Conservation (phyloP, 1,284 basidiomycete species). For the Earliella scabrosa region DNA sequence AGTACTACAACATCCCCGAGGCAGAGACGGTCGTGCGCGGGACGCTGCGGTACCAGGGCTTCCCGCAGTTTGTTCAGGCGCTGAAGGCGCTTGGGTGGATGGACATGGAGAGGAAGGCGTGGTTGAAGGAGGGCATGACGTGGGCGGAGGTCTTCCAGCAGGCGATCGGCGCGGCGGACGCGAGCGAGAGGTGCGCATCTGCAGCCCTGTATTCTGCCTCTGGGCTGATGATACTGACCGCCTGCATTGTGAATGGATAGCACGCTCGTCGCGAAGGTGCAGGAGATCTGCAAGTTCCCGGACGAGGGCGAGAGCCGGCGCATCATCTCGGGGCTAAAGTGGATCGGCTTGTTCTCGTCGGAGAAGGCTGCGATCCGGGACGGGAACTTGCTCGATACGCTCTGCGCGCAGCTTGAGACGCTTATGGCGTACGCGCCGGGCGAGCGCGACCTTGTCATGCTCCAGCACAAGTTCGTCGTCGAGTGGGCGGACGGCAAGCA, state of each 20-base stretch:
- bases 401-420: constrained; percentile 89
- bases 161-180: constrained; percentile 74
- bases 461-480: constrained; percentile 96
- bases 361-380: constrained; percentile 68
- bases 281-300: constrained; percentile 75
- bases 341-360: constrained; percentile 92
- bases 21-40: constrained; percentile 93
- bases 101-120: constrained; percentile 77
- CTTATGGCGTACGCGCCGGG: constrained; percentile 92
- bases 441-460: constrained; percentile 95
- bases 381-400: constrained; percentile 90
- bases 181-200: constrained; percentile 65
- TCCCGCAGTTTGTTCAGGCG: constrained; percentile 95
- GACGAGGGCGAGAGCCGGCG: constrained; percentile 69
- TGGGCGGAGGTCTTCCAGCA: constrained; percentile 87
- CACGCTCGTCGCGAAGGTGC: constrained; percentile 74
- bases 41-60: constrained; percentile 95
- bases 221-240: constrained; percentile 1
- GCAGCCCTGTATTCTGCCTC: constrained; percentile 4
- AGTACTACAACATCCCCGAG: constrained; percentile 92
- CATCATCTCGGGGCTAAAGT: constrained; percentile 87
- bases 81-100: constrained; percentile 92
- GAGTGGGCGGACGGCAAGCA: constrained; percentile 83
- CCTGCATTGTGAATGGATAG: constrained; percentile 31
- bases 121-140: constrained; percentile 74